Evolutionary conservation across 768 basidiomycete species (phyloP).

Genomic region (Leucosporidium creatinivorum): DNA sequence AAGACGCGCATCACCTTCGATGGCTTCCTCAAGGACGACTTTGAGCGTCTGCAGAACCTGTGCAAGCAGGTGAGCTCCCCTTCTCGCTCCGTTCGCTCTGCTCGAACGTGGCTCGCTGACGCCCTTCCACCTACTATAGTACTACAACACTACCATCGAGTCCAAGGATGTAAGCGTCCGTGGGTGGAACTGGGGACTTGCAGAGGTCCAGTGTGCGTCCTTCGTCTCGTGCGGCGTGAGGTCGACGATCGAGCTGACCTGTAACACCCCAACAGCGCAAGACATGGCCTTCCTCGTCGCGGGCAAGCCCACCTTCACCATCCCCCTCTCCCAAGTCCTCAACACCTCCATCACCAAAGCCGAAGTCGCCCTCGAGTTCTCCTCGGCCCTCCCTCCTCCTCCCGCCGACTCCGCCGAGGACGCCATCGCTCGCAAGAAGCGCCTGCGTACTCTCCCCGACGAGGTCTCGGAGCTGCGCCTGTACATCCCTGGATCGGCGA

Average conservation of each 20-base stretch:
- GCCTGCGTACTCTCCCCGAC: conserved; percentile 23
- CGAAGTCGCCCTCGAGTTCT: conserved; percentile 97
- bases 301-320: conserved; percentile 78
- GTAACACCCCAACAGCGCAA: conserved; percentile 52
- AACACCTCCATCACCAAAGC: conserved; percentile 98
- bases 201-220: conserved; percentile 75
- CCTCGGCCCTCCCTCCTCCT: conserved; percentile 33
- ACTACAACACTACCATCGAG: conserved; percentile 79
- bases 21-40: conserved; percentile 78
- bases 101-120: background rate
- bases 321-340: conserved; percentile 75
- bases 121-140: conserved; percentile 39
- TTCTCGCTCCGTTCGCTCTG: background rate
- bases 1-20: conserved; percentile 79
- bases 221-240: conserved; percentile 7
- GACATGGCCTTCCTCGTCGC: conserved; percentile 86
- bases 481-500: conserved; percentile 80
- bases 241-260: no score
- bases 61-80: conserved; percentile 52
- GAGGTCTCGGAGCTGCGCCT: conserved; percentile 72
- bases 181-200: conserved; percentile 98
- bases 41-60: conserved; percentile 70
- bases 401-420: conserved; percentile 16
- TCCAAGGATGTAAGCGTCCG: conserved; percentile 77
- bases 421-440: conserved; percentile 27